Percentiles rank a stretch among this genome's conserved stretches.
phyloP scores from a whole-genome alignment of 257 asterid genomes.

The Scutellaria baicalensis region DNA sequence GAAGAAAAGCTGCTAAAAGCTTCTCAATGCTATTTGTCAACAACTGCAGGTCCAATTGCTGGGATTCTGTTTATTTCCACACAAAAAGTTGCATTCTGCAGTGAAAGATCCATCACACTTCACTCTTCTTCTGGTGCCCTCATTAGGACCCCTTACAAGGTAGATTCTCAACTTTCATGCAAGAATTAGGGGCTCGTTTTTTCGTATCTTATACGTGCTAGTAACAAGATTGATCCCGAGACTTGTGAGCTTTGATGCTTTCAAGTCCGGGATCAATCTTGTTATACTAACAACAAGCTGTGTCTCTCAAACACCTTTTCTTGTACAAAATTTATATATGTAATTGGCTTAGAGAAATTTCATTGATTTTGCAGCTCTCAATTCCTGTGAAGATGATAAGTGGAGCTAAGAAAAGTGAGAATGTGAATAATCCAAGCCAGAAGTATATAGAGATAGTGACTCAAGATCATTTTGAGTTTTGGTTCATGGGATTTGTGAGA shows the following conservation, averaged over 20 bases:
- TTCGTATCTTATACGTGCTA: no score
- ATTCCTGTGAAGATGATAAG: conserved; percentile 64
- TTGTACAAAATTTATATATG: no score
- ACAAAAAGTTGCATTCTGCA: conserved; percentile 54
- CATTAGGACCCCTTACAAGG: conserved; percentile 68
- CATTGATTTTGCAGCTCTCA: conserved; percentile 36
- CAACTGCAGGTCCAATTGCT: conserved; percentile 88
- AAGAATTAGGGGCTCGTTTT: neutral
- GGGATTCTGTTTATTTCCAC: conserved; percentile 77
- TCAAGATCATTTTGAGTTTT: conserved; percentile 62
- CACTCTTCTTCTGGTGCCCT: conserved; percentile 37
- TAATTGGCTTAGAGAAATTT: no score
- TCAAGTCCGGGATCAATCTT: no score
- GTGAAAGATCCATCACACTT: conserved; percentile 63
- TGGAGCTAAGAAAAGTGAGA: conserved; percentile 47
- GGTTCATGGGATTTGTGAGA: conserved; percentile 95
- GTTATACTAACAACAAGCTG: no score
- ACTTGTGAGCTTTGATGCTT: no score
- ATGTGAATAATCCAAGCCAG: conserved; percentile 50
- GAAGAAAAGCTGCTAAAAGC: conserved; percentile 67
- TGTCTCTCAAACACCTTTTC: no score
- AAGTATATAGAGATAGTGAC: conserved; percentile 73
- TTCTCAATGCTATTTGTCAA: conserved; percentile 82
- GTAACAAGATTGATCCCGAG: no score
- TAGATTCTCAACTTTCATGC: neutral